Percentiles rank a stretch among this genome's conserved stretches.
phyloP scores from a whole-genome alignment of 2,329 filamentous ascomycete species.

The Colletotrichum shisoi region DNA sequence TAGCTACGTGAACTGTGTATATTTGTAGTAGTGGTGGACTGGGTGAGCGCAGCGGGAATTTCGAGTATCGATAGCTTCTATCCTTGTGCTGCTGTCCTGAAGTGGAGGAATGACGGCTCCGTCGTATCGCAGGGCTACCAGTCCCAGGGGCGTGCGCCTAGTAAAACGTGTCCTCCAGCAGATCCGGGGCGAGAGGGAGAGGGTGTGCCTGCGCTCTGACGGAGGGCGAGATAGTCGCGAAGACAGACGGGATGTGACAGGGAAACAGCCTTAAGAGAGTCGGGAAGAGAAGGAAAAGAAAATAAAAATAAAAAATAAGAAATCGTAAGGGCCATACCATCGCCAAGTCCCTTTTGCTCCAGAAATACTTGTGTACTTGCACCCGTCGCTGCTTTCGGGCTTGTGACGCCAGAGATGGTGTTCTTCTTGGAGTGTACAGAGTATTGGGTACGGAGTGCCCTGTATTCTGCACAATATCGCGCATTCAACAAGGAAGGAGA shows the following conservation, averaged over 20 bases:
- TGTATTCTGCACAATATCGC: background rate
- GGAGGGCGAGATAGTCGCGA: constrained; percentile 33
- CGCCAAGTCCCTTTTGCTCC: constrained; percentile 14
- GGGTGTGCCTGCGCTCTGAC: constrained; percentile 8
- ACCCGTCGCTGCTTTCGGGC: background rate
- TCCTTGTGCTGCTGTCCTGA: background rate
- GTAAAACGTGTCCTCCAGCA: constrained; percentile 33
- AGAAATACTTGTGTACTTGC: constrained; percentile 2
- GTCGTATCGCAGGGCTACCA: constrained; percentile 22
- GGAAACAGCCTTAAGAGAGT: constrained; percentile 10
- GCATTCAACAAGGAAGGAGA: constrained; percentile 4
- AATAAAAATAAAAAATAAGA: background rate
- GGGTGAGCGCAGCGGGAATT: background rate
- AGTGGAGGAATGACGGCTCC: background rate
- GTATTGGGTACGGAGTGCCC: background rate
- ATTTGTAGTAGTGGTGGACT: too few relatives aligned
- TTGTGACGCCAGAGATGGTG: background rate
- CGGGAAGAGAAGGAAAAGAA: background rate
- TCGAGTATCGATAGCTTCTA: constrained; percentile 2
- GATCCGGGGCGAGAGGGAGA: constrained; percentile 22
- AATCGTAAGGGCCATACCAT: background rate
- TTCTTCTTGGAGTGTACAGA: too few relatives aligned
- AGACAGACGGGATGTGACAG: constrained; percentile 21
- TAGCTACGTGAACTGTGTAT: background rate
- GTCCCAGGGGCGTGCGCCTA: constrained; percentile 28